Evolutionary conservation across 192 early-diverging fungal genomes (phyloP), one percentile per base, ranked within the genome.

Genomic region (Haplosporangium gracile): DNA sequence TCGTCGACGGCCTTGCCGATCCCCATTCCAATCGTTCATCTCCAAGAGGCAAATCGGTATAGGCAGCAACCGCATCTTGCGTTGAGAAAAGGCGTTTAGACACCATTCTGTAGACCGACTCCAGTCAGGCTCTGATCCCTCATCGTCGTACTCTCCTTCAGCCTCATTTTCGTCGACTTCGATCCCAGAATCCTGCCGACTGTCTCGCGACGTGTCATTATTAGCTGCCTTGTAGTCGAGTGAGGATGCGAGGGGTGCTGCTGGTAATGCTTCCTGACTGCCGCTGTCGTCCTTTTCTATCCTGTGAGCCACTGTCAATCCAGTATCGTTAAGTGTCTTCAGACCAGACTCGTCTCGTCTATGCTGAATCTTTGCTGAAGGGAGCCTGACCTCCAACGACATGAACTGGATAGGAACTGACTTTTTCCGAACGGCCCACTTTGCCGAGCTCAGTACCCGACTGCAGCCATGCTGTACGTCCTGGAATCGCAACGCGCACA

Each of bases 381-480:
- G 13, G 60, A 32, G 29, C 24, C 11, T 32, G 60, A 32, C 60
- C 60, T 65, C 60, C 29, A 32, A 65, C 29, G 29, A 65, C 29
- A 65, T 32, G 60, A 15, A 4, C 11, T 65, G 60, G 29, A 24
- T 32, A 65, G n/a, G n/a, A 18, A 26, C 24, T 26, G 60, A 11
- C 60, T 34, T 65, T 11, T 9, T 65, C 13, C 60, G n/a, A 15
- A 65, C 60, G 26, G 70, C 43, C 80, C 80, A 81, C 6, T 57
- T 75, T 26, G 43, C 80, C 0, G 74, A 63, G 26, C 68, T 70
- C 68, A 70, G 18, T 40, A 75, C 68, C 10, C 72, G 72, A 70
- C 80, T 75, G 39, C 80, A 81, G 2, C 80, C 80, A 16, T 49
- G 43, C 36, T 70, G 74, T 15, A 29, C 45, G 29, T 81, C 80